phyloP scores from a whole-genome alignment of 495 filamentous ascomycete genomes.

The Extremus antarcticus region DNA sequence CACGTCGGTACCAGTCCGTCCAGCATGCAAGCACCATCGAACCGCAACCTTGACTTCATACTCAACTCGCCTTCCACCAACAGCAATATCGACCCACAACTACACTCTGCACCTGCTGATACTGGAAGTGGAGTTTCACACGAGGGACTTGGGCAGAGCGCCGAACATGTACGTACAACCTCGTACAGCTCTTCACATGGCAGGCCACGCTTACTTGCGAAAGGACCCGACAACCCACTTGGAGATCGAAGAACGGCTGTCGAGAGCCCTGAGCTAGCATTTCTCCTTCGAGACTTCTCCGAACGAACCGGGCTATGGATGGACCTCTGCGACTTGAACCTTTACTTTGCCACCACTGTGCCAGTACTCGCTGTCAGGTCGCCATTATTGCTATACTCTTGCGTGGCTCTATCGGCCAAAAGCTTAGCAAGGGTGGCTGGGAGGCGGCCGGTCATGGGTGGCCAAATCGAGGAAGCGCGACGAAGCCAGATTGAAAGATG shows the following conservation, averaged over 20 bases:
- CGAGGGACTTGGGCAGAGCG: not conserved
- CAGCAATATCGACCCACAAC: conserved; percentile 30
- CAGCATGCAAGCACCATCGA: not conserved
- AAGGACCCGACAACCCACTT: conserved; percentile 3
- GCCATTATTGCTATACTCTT: conserved; percentile 48
- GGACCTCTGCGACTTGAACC: conserved; percentile 51
- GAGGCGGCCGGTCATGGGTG: conserved; percentile 39
- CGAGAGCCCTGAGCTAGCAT: conserved; percentile 45
- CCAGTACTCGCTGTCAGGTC: conserved; percentile 47
- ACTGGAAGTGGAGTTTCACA: not conserved
- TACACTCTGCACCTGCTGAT: conserved; percentile 3
- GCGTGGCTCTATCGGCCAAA: conserved; percentile 52
- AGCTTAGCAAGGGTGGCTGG: conserved; percentile 47
- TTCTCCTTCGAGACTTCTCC: conserved; percentile 50
- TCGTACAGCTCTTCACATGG: conserved; percentile 13
- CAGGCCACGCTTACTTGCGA: conserved; percentile 12
- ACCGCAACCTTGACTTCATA: conserved; percentile 44
- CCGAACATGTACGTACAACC: conserved; percentile 15
- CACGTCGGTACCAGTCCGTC: not conserved
- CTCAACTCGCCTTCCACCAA: conserved; percentile 41
- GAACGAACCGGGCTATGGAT: conserved; percentile 54
- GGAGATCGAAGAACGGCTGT: conserved; percentile 4
- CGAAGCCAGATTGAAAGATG: conserved; percentile 41
- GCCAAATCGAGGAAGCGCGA: conserved; percentile 33
- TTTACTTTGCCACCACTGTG: conserved; percentile 49